Evolutionary conservation across 2,329 filamentous ascomycete species (phyloP).

Genomic region (Davidsoniella eucalypti): DNA sequence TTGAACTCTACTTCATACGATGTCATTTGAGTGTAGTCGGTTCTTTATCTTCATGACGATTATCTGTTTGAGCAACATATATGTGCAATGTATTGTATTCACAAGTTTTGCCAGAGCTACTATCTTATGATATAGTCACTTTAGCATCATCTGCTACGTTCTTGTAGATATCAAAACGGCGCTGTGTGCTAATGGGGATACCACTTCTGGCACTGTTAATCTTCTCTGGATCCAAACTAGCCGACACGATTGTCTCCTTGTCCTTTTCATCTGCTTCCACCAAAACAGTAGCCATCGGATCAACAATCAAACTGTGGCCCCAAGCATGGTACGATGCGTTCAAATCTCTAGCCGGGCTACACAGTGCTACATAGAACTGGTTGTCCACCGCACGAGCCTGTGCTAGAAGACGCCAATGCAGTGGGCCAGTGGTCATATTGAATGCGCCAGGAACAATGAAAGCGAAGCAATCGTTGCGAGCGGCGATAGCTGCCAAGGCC

Average conservation of each 20-base stretch:
- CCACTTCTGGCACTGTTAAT: constrained; percentile 63
- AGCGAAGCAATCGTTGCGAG: constrained; percentile 70
- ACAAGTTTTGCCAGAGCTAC: not conserved
- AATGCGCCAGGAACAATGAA: constrained; percentile 94
- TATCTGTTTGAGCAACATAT: not conserved
- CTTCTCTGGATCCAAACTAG: constrained; percentile 48
- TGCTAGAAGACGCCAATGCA: constrained; percentile 81
- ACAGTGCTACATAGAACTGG: constrained; percentile 83
- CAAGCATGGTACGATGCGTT: constrained; percentile 69
- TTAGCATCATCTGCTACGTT: constrained; percentile 39
- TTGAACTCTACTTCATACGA: too few relatives aligned
- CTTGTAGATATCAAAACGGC: constrained; percentile 88
- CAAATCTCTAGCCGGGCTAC: constrained; percentile 74
- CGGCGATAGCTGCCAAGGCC: constrained; percentile 77
- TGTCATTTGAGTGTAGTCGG: too few relatives aligned
- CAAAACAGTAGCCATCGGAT: constrained; percentile 74
- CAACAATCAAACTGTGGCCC: constrained; percentile 78
- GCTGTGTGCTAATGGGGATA: constrained; percentile 71
- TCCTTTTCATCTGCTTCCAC: constrained; percentile 54
- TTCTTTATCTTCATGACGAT: too few relatives aligned
- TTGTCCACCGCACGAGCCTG: constrained; percentile 81
- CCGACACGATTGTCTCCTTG: constrained; percentile 54
- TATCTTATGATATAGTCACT: constrained; percentile 6
- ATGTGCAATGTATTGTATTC: not conserved
- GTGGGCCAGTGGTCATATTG: constrained; percentile 77